phyloP scores from a whole-genome alignment of 495 filamentous ascomycete genomes.

The Annulohypoxylon moriforme region DNA sequence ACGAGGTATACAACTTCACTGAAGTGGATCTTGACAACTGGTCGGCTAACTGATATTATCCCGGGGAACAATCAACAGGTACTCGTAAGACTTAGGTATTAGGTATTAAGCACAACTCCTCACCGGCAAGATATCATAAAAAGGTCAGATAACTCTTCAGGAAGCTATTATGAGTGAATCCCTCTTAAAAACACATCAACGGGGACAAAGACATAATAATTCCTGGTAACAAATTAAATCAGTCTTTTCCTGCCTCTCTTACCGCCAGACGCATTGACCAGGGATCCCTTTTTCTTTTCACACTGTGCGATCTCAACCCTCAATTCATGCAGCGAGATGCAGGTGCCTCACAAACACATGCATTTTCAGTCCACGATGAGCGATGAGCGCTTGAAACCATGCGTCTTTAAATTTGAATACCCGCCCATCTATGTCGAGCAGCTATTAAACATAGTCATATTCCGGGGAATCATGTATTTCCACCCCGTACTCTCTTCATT shows the following conservation, averaged over 20 bases:
- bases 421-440: not conserved
- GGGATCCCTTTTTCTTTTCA: not conserved
- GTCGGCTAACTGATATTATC: not conserved
- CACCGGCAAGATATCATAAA: not conserved
- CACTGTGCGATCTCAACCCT: not conserved
- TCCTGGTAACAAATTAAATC: slow-evolving; percentile 14
- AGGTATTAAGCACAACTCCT: not conserved
- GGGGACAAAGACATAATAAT: not conserved
- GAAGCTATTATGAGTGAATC: slow-evolving; percentile 16
- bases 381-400: not conserved
- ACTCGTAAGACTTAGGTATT: not conserved
- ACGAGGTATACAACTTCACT: not conserved
- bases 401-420: not conserved
- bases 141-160: not conserved
- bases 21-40: not conserved
- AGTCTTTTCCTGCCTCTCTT: slow-evolving; percentile 16
- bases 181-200: not conserved
- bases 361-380: slow-evolving; percentile 1
- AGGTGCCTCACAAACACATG: not conserved
- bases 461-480: not conserved
- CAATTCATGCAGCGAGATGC: not conserved
- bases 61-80: not conserved
- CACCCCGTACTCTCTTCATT: not conserved
- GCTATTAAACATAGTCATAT: not conserved
- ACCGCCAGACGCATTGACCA: slow-evolving; percentile 39